These are phyloP conservation scores for Chlorella sp. DNA, from an alignment of 139 green algal genomes.

Conservation along the genomic window DNA sequence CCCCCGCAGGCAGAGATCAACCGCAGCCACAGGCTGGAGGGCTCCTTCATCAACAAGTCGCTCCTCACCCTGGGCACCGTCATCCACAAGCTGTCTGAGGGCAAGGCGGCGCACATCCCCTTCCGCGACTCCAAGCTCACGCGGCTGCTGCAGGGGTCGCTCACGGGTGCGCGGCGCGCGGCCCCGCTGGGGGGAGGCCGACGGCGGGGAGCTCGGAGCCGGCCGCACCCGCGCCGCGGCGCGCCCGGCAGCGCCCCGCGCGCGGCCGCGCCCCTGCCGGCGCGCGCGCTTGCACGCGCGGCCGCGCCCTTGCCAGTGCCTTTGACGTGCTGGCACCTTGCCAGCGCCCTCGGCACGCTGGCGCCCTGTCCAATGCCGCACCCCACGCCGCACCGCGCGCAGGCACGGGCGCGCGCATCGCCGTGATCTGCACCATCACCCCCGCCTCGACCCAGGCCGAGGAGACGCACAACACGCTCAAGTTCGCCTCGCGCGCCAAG, in stretches of 20 bases:
- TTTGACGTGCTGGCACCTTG: too few relatives aligned
- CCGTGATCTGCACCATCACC: slow-evolving; percentile 91
- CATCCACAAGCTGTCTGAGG: slow-evolving; percentile 81
- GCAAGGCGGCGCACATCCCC: slow-evolving; percentile 72
- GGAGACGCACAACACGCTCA: slow-evolving; percentile 98
- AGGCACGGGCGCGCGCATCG: slow-evolving; percentile 70
- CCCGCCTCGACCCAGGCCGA: slow-evolving; percentile 81
- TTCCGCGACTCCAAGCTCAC: slow-evolving; percentile 94
- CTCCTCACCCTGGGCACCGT: slow-evolving; percentile 95
- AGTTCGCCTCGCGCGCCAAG: slow-evolving; percentile 77
- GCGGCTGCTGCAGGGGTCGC: slow-evolving; percentile 63
- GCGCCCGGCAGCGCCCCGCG: too few relatives aligned
- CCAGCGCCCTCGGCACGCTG: too few relatives aligned
- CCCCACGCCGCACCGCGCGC: too few relatives aligned
- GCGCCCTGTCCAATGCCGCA: too few relatives aligned
- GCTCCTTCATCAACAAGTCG: slow-evolving; percentile 95
- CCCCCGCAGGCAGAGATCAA: slow-evolving; percentile 58
- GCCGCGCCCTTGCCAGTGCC: too few relatives aligned
- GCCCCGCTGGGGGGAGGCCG: not conserved
- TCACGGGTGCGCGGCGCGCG: slow-evolving; percentile 34
- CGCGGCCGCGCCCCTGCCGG: too few relatives aligned
- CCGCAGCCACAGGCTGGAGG: slow-evolving; percentile 82
- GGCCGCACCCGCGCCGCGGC: too few relatives aligned
- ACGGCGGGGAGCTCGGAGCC: not conserved
- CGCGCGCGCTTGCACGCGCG: too few relatives aligned